phyloP scores from a whole-genome alignment of 257 asterid species.

The Craterostigma plantagineum region DNA sequence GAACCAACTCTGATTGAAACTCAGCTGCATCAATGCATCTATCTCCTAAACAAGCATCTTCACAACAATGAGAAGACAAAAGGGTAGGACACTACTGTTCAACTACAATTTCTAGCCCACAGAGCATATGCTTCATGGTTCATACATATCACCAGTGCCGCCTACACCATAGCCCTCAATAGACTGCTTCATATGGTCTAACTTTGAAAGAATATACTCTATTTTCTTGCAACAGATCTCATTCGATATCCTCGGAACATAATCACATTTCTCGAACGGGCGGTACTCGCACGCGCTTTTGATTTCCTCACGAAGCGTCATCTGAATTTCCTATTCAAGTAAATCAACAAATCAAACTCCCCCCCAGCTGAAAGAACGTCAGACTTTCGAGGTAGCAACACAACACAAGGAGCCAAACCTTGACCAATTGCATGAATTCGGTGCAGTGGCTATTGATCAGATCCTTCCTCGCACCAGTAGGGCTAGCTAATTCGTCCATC shows the following conservation, averaged over 20 bases:
- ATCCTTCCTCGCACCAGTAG: constrained; percentile 80
- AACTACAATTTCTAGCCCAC: too few species aligned
- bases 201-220: constrained; percentile 43
- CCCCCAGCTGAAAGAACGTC: too few species aligned
- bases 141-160: neutral
- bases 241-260: constrained; percentile 49
- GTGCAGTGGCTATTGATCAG: constrained; percentile 54
- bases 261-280: constrained; percentile 93
- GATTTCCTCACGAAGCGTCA: constrained; percentile 80
- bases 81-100: too few species aligned
- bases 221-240: constrained; percentile 88
- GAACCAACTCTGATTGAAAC: too few species aligned
- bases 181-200: constrained; percentile 52
- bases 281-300: constrained; percentile 82
- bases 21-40: too few species aligned
- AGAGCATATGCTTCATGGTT: too few species aligned
- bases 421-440: constrained; percentile 71
- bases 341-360: neutral
- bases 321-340: constrained; percentile 54
- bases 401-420: constrained; percentile 21
- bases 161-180: constrained; percentile 28
- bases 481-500: constrained; percentile 84
- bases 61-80: too few species aligned
- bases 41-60: too few species aligned
- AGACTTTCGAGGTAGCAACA: neutral